Base-by-base conservation (phyloP, 2,329 filamentous ascomycete genomes). In the Aspergillus sp. region DNA sequence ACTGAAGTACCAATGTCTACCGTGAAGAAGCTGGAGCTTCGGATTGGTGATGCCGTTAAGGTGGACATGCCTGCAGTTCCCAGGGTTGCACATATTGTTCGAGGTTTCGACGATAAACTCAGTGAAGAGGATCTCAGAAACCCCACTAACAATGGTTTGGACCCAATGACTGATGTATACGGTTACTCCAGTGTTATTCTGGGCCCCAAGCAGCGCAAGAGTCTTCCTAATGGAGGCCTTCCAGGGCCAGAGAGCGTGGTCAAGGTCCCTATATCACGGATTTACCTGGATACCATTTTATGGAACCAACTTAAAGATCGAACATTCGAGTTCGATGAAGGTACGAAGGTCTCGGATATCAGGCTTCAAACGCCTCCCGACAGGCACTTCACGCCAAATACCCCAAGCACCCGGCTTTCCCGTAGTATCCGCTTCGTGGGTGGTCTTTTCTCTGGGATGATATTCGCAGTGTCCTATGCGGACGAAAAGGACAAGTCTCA, bases 391-490 rank as follows among this genome's bases (percentile, higher is more conserved):
- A 66, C 68, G 9, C 62, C 68, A 46, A 63, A 63, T 33, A 76
- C 77, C 1, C 76, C 78, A 1, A 65, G 64, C 27, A 76, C 76
- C 3, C 71, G 75, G 12, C 63, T 72, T 27, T 73, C 74, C 5
- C 71, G 75, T 49, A 63, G 55, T 44, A 48, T 62, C 42, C 55
- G 60, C 26, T 52, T 51, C 50, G 55, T 41, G 3, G 59, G 56
- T 12, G 71, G 72, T 2, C 52, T 94, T 0, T 95, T 97, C 58
- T 69, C 77, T 1, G 81, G 83, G 38, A 95, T 96, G 89, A 81
- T 81, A 0, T 96, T 97, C 66, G 89, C 89, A 0, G 78, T 95
- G 7, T 91, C 88, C 0, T 87, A 88, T 51, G 71, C 73, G 2
- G 74, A 78, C 1, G 75, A 80, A 10, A 69, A 69, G 6, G 76